A percentile compares a stretch with the other conserved stretches of the same genome.
These are phyloP conservation scores for Alloteropsis semialata DNA, from an alignment of 176 grass and related monocot genomes.

Conservation along the genomic window DNA sequence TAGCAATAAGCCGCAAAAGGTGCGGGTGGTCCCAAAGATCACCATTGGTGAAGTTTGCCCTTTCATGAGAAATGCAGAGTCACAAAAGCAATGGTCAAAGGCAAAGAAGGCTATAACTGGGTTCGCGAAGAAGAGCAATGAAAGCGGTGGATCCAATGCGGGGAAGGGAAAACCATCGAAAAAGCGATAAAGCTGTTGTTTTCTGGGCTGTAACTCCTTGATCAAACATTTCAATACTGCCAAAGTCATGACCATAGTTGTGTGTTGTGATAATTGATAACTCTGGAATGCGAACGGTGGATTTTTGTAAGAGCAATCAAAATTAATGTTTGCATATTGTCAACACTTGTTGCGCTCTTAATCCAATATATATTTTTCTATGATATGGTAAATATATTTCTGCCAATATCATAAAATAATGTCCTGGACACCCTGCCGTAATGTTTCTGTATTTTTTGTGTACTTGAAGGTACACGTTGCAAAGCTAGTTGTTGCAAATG, in stretches of 20 bases:
- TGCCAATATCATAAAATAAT: neutral
- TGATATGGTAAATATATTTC: neutral
- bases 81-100: slow-evolving; percentile 74
- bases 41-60: slow-evolving; percentile 80
- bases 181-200: slow-evolving; percentile 15
- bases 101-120: slow-evolving; percentile 65
- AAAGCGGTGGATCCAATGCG: slow-evolving; percentile 26
- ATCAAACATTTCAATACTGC: neutral
- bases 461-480: neutral
- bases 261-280: neutral
- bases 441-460: neutral
- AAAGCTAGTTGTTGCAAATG: neutral
- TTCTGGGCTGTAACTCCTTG: neutral
- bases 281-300: neutral
- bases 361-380: neutral
- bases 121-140: slow-evolving; percentile 61
- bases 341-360: neutral
- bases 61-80: slow-evolving; percentile 82
- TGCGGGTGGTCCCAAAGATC: slow-evolving; percentile 61
- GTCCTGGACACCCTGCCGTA: neutral
- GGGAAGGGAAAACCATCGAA: slow-evolving; percentile 41
- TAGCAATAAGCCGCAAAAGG: slow-evolving; percentile 24
- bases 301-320: slow-evolving; percentile 11
- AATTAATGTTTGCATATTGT: neutral
- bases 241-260: neutral